Base-by-base conservation (phyloP, 2,329 filamentous ascomycete genomes). In the Emergomyces pasteurianus region DNA sequence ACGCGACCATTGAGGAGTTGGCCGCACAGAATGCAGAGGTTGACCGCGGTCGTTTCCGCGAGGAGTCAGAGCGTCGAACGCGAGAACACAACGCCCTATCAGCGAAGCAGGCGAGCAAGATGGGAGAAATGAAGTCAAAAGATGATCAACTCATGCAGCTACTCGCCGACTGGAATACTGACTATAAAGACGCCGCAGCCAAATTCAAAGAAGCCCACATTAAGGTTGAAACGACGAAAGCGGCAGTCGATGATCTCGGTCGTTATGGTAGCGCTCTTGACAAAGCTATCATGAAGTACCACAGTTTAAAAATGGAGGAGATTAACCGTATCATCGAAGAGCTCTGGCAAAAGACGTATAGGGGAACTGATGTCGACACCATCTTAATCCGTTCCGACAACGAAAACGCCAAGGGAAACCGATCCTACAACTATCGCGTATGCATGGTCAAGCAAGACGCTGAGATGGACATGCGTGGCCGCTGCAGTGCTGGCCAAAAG, bases 391-490 rank as follows among this genome's bases (percentile, higher is more conserved):
- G 89, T 47, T 96, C 92, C 21, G 92, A 97, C 74, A 87, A 86
- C 67, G 94, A 97, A 72, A 84, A 83, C 54, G 80, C 80, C 47
- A 83, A 84, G 61, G 86, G 84, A 58, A 91, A 90, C 69, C 86
- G 90, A 68, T 89, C 81, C 64, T 97, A 97, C 81, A 97, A 99
- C 76, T 99, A 99, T 79, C 89, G 94, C 54, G 87, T 99, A 6
- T 92, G 90, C 75, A 99, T 99, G 94, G 86, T 96, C 67, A 99
- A 99, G 78, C 88, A 92, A 72, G 91, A 95, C 70, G 90, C 89
- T 0, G 94, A 99, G 75, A 96, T 99, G 91, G 94, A 99, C 77
- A 99, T 99, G 94, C 90, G 94, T 64, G 95, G 94, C 1, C 89
- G 94, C 60, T 99, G 94, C 80, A 95, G 89, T 66, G 94, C 94